Conservation (phyloP, 345 rosid genomes). For the Eucalyptus cladocalyx region DNA sequence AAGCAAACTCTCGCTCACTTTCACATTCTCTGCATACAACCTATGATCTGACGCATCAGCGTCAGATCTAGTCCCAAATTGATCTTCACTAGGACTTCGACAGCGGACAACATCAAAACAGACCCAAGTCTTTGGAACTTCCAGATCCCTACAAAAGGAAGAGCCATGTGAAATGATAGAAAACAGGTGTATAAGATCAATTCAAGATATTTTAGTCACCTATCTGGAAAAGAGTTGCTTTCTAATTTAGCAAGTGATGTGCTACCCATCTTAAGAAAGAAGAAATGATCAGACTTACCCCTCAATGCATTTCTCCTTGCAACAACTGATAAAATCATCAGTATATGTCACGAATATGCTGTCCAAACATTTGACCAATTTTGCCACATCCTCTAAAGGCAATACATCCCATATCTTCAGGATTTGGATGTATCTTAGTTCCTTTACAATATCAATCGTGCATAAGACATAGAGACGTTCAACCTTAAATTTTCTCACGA, state of each 20-base stretch:
- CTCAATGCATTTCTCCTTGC: conserved; percentile 29
- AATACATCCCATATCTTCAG: conserved; percentile 47
- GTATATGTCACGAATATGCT: conserved; percentile 13
- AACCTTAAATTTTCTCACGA: conserved; percentile 28
- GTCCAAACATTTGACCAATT: conserved; percentile 26
- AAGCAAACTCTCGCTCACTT: conserved; percentile 35
- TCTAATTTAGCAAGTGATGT: neutral
- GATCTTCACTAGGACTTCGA: neutral
- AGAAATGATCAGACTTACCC: conserved; percentile 18
- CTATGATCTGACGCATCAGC: neutral
- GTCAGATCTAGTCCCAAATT: neutral
- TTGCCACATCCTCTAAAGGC: conserved; percentile 18
- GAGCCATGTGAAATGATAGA: neutral
- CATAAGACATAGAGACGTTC: conserved; percentile 18
- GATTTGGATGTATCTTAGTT: conserved; percentile 13
- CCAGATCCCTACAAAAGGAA: conserved; percentile 15
- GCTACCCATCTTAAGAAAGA: neutral
- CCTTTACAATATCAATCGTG: conserved; percentile 24
- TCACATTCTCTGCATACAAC: conserved; percentile 23
- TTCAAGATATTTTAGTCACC: neutral
- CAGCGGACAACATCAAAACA: conserved; percentile 2
- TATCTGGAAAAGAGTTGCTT: neutral
- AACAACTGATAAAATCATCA: conserved; percentile 20
- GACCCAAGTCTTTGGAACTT: conserved; percentile 28
- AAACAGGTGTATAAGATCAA: neutral